These are phyloP conservation scores for Colletotrichum abscissum DNA, from an alignment of 2,329 filamentous ascomycete genomes.

Conservation along the genomic window DNA sequence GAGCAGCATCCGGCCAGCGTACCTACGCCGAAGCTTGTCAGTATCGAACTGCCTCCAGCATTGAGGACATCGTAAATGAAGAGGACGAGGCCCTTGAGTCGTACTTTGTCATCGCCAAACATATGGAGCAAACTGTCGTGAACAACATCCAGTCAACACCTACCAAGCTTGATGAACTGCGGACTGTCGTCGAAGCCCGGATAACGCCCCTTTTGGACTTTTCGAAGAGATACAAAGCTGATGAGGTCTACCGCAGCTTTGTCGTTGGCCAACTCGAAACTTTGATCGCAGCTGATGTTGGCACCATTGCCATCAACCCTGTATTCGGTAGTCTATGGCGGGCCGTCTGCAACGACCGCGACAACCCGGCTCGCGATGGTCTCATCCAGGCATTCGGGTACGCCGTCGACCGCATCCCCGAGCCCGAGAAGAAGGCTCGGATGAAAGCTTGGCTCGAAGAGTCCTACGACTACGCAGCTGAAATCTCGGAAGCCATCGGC, in stretches of 20 bases:
- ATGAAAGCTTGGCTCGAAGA: slow-evolving; percentile 62
- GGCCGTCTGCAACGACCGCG: slow-evolving; percentile 58
- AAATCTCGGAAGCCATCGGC: slow-evolving; percentile 52
- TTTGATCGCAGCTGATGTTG: slow-evolving; percentile 57
- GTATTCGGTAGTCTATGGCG: slow-evolving; percentile 63
- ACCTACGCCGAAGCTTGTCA: background rate
- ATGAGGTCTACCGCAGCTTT: slow-evolving; percentile 50
- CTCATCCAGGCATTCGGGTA: slow-evolving; percentile 55
- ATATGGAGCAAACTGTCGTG: background rate
- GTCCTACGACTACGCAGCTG: slow-evolving; percentile 60
- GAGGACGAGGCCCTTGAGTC: background rate
- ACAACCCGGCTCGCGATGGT: slow-evolving; percentile 51
- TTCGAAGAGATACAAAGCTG: slow-evolving; percentile 52
- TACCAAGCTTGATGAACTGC: slow-evolving; percentile 40
- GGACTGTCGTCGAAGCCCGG: slow-evolving; percentile 39
- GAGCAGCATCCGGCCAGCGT: background rate
- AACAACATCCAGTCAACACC: slow-evolving; percentile 34
- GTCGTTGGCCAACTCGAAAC: slow-evolving; percentile 52
- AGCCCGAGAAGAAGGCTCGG: slow-evolving; percentile 46
- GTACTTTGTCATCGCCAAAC: slow-evolving; percentile 11
- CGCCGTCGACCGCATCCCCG: slow-evolving; percentile 48
- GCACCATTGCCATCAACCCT: slow-evolving; percentile 58
- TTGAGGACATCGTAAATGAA: background rate
- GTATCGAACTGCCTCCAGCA: background rate
- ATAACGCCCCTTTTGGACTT: slow-evolving; percentile 46